A percentile compares a stretch with the other conserved stretches of the same genome.
Evolutionary conservation across 345 rosid species (phyloP).

Genomic region (Salix viminalis): DNA sequence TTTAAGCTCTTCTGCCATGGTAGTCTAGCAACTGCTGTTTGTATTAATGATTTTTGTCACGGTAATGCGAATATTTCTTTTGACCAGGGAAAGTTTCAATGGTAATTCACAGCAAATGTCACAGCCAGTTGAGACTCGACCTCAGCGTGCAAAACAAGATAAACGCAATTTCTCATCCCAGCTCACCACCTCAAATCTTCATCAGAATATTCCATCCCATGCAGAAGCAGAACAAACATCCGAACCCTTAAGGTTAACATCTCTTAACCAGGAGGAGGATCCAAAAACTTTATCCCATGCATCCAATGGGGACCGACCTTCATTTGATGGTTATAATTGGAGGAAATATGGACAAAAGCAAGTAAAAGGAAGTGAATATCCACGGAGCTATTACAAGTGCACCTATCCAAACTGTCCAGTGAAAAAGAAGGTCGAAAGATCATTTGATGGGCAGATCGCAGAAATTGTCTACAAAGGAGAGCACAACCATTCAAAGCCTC

Average conservation of each 20-base stretch:
- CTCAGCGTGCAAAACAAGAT: conserved; percentile 33
- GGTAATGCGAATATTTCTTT: conserved; percentile 5
- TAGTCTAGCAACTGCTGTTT: background rate
- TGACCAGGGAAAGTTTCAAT: conserved; percentile 48
- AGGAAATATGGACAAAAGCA: conserved; percentile 98
- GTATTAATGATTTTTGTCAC: background rate
- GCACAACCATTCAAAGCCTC: conserved; percentile 82
- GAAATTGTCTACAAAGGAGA: conserved; percentile 95
- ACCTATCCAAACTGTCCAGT: conserved; percentile 87
- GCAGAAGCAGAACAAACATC: conserved; percentile 27
- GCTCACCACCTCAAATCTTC: conserved; percentile 20
- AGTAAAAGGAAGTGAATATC: conserved; percentile 95
- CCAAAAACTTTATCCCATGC: conserved; percentile 21
- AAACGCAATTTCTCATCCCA: conserved; percentile 33
- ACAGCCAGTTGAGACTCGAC: conserved; percentile 28
- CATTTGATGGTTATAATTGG: conserved; percentile 95
- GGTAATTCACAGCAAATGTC: conserved; percentile 23
- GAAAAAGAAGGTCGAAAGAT: conserved; percentile 93
- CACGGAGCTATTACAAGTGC: conserved; percentile 92
- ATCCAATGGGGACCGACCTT: conserved; percentile 49
- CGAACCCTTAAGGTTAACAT: conserved; percentile 28
- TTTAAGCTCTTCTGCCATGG: background rate
- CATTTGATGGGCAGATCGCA: conserved; percentile 77
- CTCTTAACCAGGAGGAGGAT: conserved; percentile 44
- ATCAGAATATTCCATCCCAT: conserved; percentile 22